phyloP scores from a whole-genome alignment of 2,329 filamentous ascomycete species.

The Epichloe glyceriae region DNA sequence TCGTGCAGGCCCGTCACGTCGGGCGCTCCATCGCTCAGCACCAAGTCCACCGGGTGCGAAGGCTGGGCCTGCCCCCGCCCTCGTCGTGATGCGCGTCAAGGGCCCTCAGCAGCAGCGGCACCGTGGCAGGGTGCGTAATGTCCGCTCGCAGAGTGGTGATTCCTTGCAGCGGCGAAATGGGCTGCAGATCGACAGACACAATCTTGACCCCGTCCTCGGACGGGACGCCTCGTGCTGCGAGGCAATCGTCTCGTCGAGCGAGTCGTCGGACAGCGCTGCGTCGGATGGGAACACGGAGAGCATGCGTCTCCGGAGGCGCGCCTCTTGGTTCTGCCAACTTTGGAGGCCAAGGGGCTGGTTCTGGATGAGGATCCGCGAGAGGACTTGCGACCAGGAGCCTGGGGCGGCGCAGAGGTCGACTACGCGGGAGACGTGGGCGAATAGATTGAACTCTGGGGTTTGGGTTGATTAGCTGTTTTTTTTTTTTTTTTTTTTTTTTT shows the following conservation, averaged over 20 bases:
- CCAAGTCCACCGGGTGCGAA: conserved; percentile 74
- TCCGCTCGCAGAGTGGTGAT: conserved; percentile 89
- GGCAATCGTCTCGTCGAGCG: background rate
- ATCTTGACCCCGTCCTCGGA: conserved; percentile 71
- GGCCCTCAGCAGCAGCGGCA: conserved; percentile 74
- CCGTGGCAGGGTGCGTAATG: conserved; percentile 92
- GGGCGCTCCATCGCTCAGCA: conserved; percentile 88
- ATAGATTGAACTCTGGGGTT: conserved; percentile 74
- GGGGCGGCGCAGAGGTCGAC: conserved; percentile 94
- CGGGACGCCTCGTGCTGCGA: conserved; percentile 10
- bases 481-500: conserved; percentile 5
- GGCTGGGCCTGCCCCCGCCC: conserved; percentile 26
- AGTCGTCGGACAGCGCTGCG: background rate
- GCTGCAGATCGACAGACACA: conserved; percentile 89
- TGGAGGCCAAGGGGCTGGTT: conserved; percentile 78
- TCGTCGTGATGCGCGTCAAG: conserved; percentile 53
- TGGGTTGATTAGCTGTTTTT: background rate
- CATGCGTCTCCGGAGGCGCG: conserved; percentile 48
- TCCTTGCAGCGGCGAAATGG: conserved; percentile 85
- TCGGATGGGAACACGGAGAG: conserved; percentile 34
- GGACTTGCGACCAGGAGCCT: conserved; percentile 92
- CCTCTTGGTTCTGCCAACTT: conserved; percentile 78
- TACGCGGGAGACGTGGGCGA: conserved; percentile 78
- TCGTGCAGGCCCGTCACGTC: conserved; percentile 96
- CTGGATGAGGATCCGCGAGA: conserved; percentile 86